Conservation (phyloP, 495 filamentous ascomycete genomes). For the Penicillium pulvis region DNA sequence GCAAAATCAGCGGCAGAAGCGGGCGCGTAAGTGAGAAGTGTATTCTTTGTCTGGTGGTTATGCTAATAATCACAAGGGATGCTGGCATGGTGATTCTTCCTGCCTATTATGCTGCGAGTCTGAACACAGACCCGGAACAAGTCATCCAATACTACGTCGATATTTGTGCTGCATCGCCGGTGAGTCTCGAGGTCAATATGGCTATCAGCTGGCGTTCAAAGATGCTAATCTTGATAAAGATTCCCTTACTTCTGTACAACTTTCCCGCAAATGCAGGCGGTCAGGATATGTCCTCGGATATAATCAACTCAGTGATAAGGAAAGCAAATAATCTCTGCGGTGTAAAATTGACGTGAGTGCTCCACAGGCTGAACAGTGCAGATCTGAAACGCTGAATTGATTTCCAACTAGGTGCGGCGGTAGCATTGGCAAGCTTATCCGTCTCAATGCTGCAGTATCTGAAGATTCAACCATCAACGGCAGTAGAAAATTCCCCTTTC, state of each 20-base stretch:
- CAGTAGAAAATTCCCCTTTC: constrained; percentile 19
- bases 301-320: constrained; percentile 21
- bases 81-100: constrained; percentile 29
- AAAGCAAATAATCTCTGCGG: constrained; percentile 22
- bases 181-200: constrained; percentile 2
- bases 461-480: constrained; percentile 13
- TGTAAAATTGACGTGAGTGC: constrained; percentile 23
- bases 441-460: constrained; percentile 16
- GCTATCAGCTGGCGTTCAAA: background rate
- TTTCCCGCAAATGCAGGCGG: constrained; percentile 27
- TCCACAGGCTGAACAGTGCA: too few species aligned
- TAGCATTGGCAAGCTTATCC: constrained; percentile 22
- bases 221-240: constrained; percentile 11
- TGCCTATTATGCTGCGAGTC: constrained; percentile 28
- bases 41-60: background rate
- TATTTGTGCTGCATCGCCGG: constrained; percentile 25
- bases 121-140: constrained; percentile 18
- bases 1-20: constrained; percentile 20
- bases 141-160: constrained; percentile 26
- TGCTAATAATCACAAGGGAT: constrained; percentile 13
- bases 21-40: constrained; percentile 19
- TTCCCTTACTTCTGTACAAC: constrained; percentile 25
- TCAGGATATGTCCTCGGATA: constrained; percentile 26
- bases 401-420: constrained; percentile 21
- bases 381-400: background rate